These are phyloP conservation scores for Talaromyces sp. DNA, from an alignment of 2,329 filamentous ascomycete genomes.

Conservation along the genomic window DNA sequence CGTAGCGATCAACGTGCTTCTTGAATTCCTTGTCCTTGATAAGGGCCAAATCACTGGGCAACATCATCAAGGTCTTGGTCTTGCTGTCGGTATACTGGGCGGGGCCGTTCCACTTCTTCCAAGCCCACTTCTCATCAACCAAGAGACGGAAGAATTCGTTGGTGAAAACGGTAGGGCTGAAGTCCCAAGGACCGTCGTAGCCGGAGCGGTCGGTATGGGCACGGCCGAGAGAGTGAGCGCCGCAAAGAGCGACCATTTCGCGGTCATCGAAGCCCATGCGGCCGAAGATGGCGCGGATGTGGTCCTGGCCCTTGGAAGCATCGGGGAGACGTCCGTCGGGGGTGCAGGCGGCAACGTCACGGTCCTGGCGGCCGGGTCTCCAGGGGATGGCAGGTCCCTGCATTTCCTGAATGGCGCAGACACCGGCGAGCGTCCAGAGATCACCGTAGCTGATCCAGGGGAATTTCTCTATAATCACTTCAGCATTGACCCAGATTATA, in stretches of 20 bases:
- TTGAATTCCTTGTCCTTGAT: conserved; percentile 85
- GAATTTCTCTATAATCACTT: conserved; percentile 61
- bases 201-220: conserved; percentile 88
- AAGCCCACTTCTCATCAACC: conserved; percentile 87
- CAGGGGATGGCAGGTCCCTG: conserved; percentile 83
- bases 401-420: conserved; percentile 91
- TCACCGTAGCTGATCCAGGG: conserved; percentile 97
- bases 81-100: conserved; percentile 86
- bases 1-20: conserved; percentile 78
- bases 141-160: conserved; percentile 94
- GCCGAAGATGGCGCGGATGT: conserved; percentile 88
- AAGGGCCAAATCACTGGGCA: conserved; percentile 86
- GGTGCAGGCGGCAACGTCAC: conserved; percentile 79
- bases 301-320: conserved; percentile 71
- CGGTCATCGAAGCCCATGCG: conserved; percentile 98
- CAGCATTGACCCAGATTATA: conserved; percentile 8
- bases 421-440: conserved; percentile 88
- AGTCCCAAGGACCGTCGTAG: conserved; percentile 87
- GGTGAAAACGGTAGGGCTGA: conserved; percentile 84
- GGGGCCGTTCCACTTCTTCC: conserved; percentile 87
- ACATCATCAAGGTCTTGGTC: conserved; percentile 92
- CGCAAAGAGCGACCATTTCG: conserved; percentile 87
- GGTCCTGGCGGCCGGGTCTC: conserved; percentile 80
- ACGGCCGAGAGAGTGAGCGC: conserved; percentile 83
- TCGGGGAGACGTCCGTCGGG: conserved; percentile 91